Conservation (phyloP, 148 eudicot species). For the Persicaria tinctoria region DNA sequence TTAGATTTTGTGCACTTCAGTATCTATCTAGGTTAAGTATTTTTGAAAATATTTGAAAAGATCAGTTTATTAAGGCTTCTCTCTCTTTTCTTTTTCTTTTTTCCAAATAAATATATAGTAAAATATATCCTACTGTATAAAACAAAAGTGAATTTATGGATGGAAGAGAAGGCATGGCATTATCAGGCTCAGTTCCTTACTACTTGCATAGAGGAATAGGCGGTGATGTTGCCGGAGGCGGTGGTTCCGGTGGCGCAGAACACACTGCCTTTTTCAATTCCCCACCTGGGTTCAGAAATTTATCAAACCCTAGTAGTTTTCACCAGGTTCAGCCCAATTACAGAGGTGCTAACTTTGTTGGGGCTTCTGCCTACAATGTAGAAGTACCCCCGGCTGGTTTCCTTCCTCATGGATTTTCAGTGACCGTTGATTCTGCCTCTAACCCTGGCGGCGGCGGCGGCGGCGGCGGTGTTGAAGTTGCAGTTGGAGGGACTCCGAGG, state of each 20-base stretch:
- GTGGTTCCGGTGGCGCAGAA: constrained; percentile 18
- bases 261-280: constrained; percentile 21
- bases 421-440: constrained; percentile 25
- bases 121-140: too few relatives aligned
- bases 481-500: constrained; percentile 7
- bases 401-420: constrained; percentile 39
- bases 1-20: constrained; percentile 4
- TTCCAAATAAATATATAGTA: neutral
- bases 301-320: constrained; percentile 24
- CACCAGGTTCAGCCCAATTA: constrained; percentile 21
- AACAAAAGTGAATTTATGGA: constrained; percentile 33
- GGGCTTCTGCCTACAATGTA: constrained; percentile 35
- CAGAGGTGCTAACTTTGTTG: constrained; percentile 26
- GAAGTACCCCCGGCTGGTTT: constrained; percentile 30
- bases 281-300: constrained; percentile 24
- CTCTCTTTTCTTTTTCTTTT: constrained; percentile 1
- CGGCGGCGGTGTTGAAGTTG: constrained; percentile 17
- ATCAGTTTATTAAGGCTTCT: constrained; percentile 1
- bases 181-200: constrained; percentile 38
- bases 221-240: constrained; percentile 15
- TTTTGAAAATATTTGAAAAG: constrained; percentile 15
- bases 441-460: constrained; percentile 11
- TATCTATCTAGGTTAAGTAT: constrained; percentile 16
- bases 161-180: constrained; percentile 47
- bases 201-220: constrained; percentile 27